Evolutionary conservation across 148 eudicot species (phyloP), one percentile per base, ranked within the genome.

Genomic region (Chenopodium album): DNA sequence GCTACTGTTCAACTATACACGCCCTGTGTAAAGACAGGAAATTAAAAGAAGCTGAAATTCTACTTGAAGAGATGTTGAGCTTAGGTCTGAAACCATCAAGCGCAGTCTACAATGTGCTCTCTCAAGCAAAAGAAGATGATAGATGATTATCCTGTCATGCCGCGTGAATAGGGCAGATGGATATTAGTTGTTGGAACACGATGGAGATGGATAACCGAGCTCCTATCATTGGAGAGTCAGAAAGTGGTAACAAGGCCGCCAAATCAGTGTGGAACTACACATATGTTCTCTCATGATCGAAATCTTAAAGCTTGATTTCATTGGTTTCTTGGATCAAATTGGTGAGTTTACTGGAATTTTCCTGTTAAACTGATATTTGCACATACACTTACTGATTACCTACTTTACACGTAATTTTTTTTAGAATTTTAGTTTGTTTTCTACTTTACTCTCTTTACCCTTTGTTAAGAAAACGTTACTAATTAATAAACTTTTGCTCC

Each of bases 1-100:
- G 92, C 82, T 93, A 87, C 46, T 79, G 82, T 79, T 88, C 85
- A 77, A 93, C 90, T 8, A 87, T 89, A 34, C 74, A 82, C 80
- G 90, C 83, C 63, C 93, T 93, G 60, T 85, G 90, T 84, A 80
- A 85, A 71, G 97, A 93, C 80, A 89, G 88, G 69, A 93, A 93
- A 84, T 74, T 82, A 87, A 82, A 84, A 83, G 94, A 90, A 56
- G 91, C 92, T 82, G 82, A 87, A 78, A 77, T 17, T 63, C 85
- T 93, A 41, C 62, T 83, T 60, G 86, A 87, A 71, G 89, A 87
- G 76, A 91, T 93, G 94, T 76, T 85, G 46, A 68, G 80, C 77
- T 85, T 87, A 34, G 90, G 93, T 76, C 73, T 91, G 46, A 77
- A 81, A 75, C 92, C 97, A 34, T 81, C 93, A 28, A 77, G 70